Base-by-base conservation (phyloP, 1,284 basidiomycete genomes). In the Heliocybe sulcata region DNA sequence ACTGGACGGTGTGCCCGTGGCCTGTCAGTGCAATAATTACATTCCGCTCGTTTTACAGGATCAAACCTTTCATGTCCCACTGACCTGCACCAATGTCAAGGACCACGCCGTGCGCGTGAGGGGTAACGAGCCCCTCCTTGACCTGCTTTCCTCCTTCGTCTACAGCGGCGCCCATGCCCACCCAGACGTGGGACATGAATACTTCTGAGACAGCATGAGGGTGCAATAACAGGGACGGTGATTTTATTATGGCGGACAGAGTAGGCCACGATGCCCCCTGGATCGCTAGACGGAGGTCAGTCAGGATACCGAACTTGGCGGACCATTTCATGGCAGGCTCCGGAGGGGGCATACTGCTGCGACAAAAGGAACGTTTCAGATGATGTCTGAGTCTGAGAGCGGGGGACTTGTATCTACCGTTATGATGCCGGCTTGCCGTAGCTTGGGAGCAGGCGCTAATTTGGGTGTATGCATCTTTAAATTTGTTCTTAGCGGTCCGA, bases 1-100 rank as follows among this genome's bases (percentile, higher is more conserved):
- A 88, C 11, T 72, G 70, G 4, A 74, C 69, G 0, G 77, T 80
- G 63, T 87, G 84, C 0, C 87, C 86, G 55, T 80, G 72, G 0
- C 83, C 85, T 85, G 20, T 51, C 4, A 54, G 23, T 16, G 6
- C 49, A 26, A 23, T 20, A 42, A 20, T 16, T 16, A 16, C 38
- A 22, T n/a, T n/a, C n/a, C n/a, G n/a, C n/a, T n/a, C n/a, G n/a
- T n/a, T n/a, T n/a, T n/a, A n/a, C n/a, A n/a, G n/a, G n/a, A n/a
- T n/a, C n/a, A n/a, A n/a, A n/a, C n/a, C n/a, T n/a, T n/a, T n/a
- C n/a, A n/a, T n/a, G n/a, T n/a, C n/a, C n/a, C n/a, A n/a, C n/a
- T n/a, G n/a, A 82, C 85, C 87, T 66, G 87, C 85, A 16, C 87
- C 87, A 29, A 89, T 60, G 59, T 89, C 87, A 22, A 90, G 71